Conservation (phyloP, 106 monocot genomes). For the Dioscorea alata region DNA sequence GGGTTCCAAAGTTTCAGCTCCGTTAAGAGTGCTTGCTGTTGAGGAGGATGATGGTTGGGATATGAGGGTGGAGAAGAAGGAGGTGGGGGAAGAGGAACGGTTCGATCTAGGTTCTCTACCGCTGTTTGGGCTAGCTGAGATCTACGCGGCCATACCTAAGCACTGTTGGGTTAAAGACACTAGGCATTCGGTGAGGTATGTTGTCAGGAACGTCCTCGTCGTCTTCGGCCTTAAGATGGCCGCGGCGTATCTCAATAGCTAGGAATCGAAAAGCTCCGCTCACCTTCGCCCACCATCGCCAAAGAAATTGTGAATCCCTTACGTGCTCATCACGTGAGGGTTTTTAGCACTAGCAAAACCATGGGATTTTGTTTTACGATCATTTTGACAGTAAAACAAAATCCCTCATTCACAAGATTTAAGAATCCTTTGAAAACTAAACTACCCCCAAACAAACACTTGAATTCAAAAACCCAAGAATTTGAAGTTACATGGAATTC, state of each 20-base stretch:
- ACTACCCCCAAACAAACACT: no score
- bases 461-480: no score
- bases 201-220: constrained; percentile 44
- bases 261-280: no score
- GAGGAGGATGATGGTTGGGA: constrained; percentile 10
- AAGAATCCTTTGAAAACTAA: no score
- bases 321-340: no score
- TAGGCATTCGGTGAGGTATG: constrained; percentile 60
- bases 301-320: no score
- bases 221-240: constrained; percentile 35
- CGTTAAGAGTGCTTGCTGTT: constrained; percentile 16
- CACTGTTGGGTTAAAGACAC: constrained; percentile 67
- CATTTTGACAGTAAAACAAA: no score
- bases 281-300: no score
- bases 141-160: constrained; percentile 54
- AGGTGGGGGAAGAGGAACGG: constrained; percentile 4
- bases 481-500: no score
- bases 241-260: constrained; percentile 31
- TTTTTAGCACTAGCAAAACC: no score
- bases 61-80: not conserved
- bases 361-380: no score
- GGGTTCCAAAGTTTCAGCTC: constrained; percentile 17
- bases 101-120: constrained; percentile 53
- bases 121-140: constrained; percentile 60
- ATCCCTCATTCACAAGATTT: no score